Percentiles rank a stretch among this genome's conserved stretches.
Conservation (phyloP, 2,329 filamentous ascomycete species). For the Sarocladium strictum region DNA sequence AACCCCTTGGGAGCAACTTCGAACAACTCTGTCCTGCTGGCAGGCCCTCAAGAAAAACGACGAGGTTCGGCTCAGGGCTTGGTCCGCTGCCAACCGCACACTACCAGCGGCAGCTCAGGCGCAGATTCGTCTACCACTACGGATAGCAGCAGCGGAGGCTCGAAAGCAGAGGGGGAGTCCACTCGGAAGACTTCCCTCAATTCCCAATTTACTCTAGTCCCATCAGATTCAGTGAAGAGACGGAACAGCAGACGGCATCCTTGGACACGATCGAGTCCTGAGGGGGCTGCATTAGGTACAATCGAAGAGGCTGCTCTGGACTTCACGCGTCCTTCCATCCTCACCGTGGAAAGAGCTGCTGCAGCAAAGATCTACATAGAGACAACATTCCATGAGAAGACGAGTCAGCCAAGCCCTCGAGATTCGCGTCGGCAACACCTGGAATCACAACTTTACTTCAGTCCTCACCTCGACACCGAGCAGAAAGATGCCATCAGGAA, state of each 20-base stretch:
- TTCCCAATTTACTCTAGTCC: slow-evolving; percentile 20
- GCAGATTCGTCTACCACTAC: not conserved
- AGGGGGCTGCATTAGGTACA: slow-evolving; percentile 26
- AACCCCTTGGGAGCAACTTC: not conserved
- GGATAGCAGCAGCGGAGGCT: slow-evolving; percentile 15
- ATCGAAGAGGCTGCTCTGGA: slow-evolving; percentile 26
- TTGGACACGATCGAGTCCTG: slow-evolving; percentile 30
- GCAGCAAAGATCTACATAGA: slow-evolving; percentile 85
- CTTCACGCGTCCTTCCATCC: slow-evolving; percentile 26
- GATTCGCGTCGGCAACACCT: slow-evolving; percentile 26
- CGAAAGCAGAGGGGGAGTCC: slow-evolving; percentile 18
- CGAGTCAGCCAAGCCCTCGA: slow-evolving; percentile 38
- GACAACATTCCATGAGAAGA: slow-evolving; percentile 70
- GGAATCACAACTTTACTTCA: slow-evolving; percentile 48
- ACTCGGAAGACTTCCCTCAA: slow-evolving; percentile 30
- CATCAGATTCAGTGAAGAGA: slow-evolving; percentile 18
- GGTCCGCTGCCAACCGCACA: not conserved
- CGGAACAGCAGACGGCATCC: slow-evolving; percentile 24
- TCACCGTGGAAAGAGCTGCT: slow-evolving; percentile 70
- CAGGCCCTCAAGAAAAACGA: not conserved
- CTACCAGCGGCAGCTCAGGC: not conserved
- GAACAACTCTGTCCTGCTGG: not conserved
- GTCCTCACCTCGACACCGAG: slow-evolving; percentile 43
- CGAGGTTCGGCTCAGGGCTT: not conserved
- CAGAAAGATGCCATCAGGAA: slow-evolving; percentile 49